These are phyloP conservation scores for Tricholoma terreum DNA, from an alignment of 768 basidiomycete genomes.

Conservation along the genomic window DNA sequence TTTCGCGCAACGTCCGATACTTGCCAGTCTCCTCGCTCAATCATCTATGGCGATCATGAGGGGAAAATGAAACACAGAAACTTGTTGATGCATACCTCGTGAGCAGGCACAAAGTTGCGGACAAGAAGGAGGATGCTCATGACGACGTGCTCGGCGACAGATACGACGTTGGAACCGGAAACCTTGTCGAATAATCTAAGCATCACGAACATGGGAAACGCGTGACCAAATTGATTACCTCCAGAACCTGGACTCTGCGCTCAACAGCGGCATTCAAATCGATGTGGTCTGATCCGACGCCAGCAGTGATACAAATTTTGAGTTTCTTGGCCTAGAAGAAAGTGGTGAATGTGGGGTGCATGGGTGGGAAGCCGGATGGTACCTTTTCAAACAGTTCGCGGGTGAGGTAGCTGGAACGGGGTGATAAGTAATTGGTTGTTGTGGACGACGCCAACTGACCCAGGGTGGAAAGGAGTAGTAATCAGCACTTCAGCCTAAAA, in stretches of 20 bases:
- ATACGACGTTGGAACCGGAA: slow-evolving; percentile 86
- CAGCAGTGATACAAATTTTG: slow-evolving; percentile 87
- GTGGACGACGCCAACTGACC: too few relatives aligned
- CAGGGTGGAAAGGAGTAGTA: slow-evolving; percentile 86
- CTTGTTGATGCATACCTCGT: slow-evolving; percentile 51
- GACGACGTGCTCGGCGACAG: slow-evolving; percentile 87
- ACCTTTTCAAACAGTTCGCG: slow-evolving; percentile 69
- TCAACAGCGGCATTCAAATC: slow-evolving; percentile 88
- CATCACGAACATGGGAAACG: not conserved
- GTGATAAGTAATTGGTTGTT: too few relatives aligned
- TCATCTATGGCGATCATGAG: slow-evolving; percentile 47
- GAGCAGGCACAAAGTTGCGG: slow-evolving; percentile 84
- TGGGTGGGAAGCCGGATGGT: slow-evolving; percentile 7
- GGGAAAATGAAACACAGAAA: not conserved
- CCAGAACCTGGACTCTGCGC: slow-evolving; percentile 74
- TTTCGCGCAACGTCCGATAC: slow-evolving; percentile 80
- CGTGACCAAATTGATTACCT: slow-evolving; percentile 33
- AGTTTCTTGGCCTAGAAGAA: slow-evolving; percentile 73
- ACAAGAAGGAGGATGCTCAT: slow-evolving; percentile 91
- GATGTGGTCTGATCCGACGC: slow-evolving; percentile 88
- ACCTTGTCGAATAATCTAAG: slow-evolving; percentile 40
- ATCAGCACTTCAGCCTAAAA: slow-evolving; percentile 72
- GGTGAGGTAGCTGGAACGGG: slow-evolving; percentile 66
- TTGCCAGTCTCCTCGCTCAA: slow-evolving; percentile 82
- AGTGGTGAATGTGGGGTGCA: slow-evolving; percentile 1